Conservation (phyloP, 2,329 filamentous ascomycete species). For the Teratosphaeria pseudoeucalypti region DNA sequence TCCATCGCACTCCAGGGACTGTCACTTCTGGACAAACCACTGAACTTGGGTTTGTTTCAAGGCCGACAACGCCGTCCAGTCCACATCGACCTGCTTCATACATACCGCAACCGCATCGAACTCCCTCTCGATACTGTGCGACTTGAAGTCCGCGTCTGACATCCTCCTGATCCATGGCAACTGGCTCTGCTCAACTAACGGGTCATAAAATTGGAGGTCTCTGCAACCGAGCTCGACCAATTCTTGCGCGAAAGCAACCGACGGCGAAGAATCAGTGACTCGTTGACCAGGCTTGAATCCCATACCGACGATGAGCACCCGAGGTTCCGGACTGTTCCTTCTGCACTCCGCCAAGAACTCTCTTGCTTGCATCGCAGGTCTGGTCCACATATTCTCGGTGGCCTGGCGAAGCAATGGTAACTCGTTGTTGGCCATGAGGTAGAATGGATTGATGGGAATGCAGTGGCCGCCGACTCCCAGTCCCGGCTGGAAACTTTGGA, state of each 20-base stretch:
- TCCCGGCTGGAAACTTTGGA: background rate
- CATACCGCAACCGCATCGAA: background rate
- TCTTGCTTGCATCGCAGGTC: background rate
- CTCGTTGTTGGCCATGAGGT: background rate
- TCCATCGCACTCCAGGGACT: background rate
- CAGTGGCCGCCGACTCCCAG: background rate
- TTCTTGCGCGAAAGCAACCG: background rate
- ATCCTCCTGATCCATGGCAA: background rate
- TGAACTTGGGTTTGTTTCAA: background rate
- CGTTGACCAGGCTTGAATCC: background rate
- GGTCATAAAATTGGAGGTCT: background rate
- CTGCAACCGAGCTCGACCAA: background rate
- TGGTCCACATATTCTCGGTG: background rate
- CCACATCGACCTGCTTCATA: background rate
- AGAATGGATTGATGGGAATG: background rate
- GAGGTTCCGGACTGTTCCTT: background rate
- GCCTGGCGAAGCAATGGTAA: background rate
- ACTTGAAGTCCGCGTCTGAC: background rate
- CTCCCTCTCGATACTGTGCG: background rate
- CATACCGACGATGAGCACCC: background rate
- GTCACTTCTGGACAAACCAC: background rate
- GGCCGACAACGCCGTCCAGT: background rate
- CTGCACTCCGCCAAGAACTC: background rate
- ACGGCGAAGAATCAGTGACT: background rate
- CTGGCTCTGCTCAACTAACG: background rate